Percentiles rank a stretch among this genome's conserved stretches.
Conservation (phyloP, 768 basidiomycete species). For the Rhizopogon roseolus region DNA sequence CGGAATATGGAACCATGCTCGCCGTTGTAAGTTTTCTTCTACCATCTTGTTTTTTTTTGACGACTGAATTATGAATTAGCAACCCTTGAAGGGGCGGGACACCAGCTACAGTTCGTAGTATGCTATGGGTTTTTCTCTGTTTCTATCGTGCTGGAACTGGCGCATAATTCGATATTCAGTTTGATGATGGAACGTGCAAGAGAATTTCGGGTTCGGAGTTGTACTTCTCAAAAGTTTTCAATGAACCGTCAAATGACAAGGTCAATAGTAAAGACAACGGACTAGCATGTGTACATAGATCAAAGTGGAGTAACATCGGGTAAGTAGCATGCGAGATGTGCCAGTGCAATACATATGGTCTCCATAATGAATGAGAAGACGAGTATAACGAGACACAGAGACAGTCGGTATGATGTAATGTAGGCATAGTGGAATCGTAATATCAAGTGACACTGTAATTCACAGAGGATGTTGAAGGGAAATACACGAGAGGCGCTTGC, state of each 20-base stretch:
- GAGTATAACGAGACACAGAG: conserved; percentile 14
- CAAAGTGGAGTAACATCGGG: conserved; percentile 20
- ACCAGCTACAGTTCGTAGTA: too few relatives aligned
- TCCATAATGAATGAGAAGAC: conserved; percentile 9
- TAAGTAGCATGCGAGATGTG: conserved; percentile 14
- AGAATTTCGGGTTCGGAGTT: too few relatives aligned
- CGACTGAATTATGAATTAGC: too few relatives aligned
- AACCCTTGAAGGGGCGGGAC: too few relatives aligned
- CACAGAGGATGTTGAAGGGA: conserved; percentile 6
- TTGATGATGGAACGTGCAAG: too few relatives aligned
- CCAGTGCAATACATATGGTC: neutral
- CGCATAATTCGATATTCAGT: too few relatives aligned
- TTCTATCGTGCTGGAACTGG: too few relatives aligned
- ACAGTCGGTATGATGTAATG: neutral
- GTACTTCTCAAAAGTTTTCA: neutral
- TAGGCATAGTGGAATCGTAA: neutral
- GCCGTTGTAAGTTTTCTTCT: too few relatives aligned
- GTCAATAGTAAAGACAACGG: conserved; percentile 10
- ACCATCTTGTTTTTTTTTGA: too few relatives aligned
- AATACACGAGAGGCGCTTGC: conserved; percentile 15
- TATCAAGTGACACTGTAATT: neutral
- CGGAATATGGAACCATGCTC: too few relatives aligned
- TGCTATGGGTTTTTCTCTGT: too few relatives aligned
- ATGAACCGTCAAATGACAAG: neutral
- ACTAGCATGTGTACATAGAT: conserved; percentile 18